phyloP scores from a whole-genome alignment of 305 asterid species.

The Fraxinus greggii region DNA sequence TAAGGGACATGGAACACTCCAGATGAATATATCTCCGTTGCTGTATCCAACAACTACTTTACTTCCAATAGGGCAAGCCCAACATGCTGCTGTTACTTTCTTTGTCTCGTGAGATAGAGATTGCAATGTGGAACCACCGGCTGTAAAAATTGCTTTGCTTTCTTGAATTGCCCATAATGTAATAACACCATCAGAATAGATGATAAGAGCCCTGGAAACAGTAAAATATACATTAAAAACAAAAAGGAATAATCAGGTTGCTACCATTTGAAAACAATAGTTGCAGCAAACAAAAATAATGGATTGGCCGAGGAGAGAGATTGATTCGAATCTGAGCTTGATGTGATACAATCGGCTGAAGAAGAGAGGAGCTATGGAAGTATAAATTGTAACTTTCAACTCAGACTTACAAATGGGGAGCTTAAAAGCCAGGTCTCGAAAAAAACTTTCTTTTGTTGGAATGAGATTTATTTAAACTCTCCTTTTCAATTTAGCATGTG shows the following conservation, averaged over 20 bases:
- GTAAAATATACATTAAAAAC: background rate
- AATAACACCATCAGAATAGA: slow-evolving; percentile 66
- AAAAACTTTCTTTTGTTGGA: background rate
- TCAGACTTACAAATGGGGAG: background rate
- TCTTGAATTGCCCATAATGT: slow-evolving; percentile 75
- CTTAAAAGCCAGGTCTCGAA: background rate
- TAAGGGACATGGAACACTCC: slow-evolving; percentile 60
- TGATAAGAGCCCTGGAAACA: slow-evolving; percentile 61
- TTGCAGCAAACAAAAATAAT: background rate
- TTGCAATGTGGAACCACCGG: slow-evolving; percentile 49
- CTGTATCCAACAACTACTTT: slow-evolving; percentile 82
- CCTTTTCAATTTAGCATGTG: background rate
- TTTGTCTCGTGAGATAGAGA: slow-evolving; percentile 54
- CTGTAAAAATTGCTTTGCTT: slow-evolving; percentile 53
- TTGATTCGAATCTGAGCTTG: background rate
- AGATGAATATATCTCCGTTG: slow-evolving; percentile 75
- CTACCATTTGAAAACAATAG: background rate
- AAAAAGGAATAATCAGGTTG: background rate
- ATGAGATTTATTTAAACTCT: slow-evolving; percentile 2
- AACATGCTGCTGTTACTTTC: slow-evolving; percentile 84
- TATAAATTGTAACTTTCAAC: background rate
- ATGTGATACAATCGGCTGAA: background rate
- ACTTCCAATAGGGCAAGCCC: slow-evolving; percentile 82
- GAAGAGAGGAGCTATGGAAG: background rate
- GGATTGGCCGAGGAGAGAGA: background rate